phyloP scores from a whole-genome alignment of 2,329 filamentous ascomycete genomes.

The Botrytis pseudocinerea region DNA sequence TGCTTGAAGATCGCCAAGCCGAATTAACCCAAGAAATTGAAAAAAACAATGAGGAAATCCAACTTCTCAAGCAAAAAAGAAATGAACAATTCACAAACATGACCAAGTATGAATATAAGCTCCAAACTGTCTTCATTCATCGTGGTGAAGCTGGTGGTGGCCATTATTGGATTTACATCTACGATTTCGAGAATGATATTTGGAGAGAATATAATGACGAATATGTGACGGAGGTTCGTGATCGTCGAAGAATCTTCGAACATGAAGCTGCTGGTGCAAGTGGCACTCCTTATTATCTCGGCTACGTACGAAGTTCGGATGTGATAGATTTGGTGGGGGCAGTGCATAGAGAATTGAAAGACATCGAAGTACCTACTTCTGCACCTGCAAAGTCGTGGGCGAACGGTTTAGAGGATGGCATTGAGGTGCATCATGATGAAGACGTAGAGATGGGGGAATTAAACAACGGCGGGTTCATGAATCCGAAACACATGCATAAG shows the following conservation, averaged over 20 bases:
- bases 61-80: constrained; percentile 44
- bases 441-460: constrained; percentile 20
- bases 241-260: constrained; percentile 67
- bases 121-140: constrained; percentile 94
- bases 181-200: constrained; percentile 74
- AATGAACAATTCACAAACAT: constrained; percentile 61
- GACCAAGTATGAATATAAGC: constrained; percentile 69
- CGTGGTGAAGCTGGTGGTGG: constrained; percentile 70
- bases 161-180: constrained; percentile 95
- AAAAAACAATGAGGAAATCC: constrained; percentile 49
- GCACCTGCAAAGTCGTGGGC: constrained; percentile 17
- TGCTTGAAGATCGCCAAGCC: constrained; percentile 48
- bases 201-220: constrained; percentile 97
- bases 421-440: constrained; percentile 22
- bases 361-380: constrained; percentile 25
- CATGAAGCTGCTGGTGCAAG: constrained; percentile 58
- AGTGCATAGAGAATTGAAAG: constrained; percentile 48
- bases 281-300: constrained; percentile 80
- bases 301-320: constrained; percentile 72
- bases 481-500: constrained; percentile 26
- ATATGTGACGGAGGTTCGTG: constrained; percentile 66
- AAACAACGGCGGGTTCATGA: constrained; percentile 32
- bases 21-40: constrained; percentile 50
- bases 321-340: constrained; percentile 60
- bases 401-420: constrained; percentile 20